A percentile compares a stretch with the other conserved stretches of the same genome.
Evolutionary conservation across 768 basidiomycete genomes (phyloP).

Genomic region (Mycena kentingensis): DNA sequence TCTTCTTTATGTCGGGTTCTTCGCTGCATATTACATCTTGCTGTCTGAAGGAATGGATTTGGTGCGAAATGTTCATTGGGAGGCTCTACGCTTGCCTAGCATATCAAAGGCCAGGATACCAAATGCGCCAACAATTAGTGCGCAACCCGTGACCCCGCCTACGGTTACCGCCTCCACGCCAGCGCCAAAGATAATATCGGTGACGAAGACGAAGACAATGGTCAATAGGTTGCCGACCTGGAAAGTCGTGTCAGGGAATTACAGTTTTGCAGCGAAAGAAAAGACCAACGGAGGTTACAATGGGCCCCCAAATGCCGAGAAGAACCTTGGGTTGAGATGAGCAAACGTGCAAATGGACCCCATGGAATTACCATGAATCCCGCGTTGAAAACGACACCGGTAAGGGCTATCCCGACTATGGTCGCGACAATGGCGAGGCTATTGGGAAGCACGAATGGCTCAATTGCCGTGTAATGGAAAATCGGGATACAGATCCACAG

Average conservation of each 20-base stretch:
- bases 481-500: constrained; percentile 82
- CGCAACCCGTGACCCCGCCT: constrained; percentile 77
- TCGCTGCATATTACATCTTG: constrained; percentile 20
- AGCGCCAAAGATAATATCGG: constrained; percentile 74
- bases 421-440: constrained; percentile 45
- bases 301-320: constrained; percentile 84
- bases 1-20: constrained; percentile 19
- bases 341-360: background rate
- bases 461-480: constrained; percentile 65
- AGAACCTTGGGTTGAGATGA: constrained; percentile 54
- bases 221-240: constrained; percentile 84
- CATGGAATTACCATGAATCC: constrained; percentile 70
- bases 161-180: constrained; percentile 61
- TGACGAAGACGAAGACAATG: constrained; percentile 82
- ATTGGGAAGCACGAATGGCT: constrained; percentile 67
- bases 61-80: constrained; percentile 1
- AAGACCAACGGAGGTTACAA: constrained; percentile 63
- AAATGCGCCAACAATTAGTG: constrained; percentile 82
- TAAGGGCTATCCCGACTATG: constrained; percentile 68
- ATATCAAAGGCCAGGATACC: constrained; percentile 77
- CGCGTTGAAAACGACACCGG: constrained; percentile 80
- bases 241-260: too few species aligned
- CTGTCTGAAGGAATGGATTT: constrained; percentile 12
- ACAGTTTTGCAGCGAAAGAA: background rate
- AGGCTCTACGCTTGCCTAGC: constrained; percentile 37